Evolutionary conservation across 2,329 filamentous ascomycete species (phyloP), one percentile per base, ranked within the genome.

Genomic region (Ascochyta fabae): DNA sequence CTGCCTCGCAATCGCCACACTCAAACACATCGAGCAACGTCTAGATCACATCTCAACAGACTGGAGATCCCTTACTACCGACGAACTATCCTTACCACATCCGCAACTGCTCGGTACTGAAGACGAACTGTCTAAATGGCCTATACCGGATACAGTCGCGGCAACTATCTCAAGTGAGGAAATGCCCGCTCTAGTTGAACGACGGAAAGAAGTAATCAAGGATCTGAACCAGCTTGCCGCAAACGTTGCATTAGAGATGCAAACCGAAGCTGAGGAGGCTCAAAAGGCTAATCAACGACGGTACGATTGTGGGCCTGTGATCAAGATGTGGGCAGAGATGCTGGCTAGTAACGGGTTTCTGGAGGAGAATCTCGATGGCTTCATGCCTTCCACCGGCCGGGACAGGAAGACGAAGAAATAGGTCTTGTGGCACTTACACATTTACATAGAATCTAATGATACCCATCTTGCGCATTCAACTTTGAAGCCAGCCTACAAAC

Each of bases 321-420:
- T 94, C 22, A 86, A 90, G 64, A 79, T 76, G 34, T 94, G 90
- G 87, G 75, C 93, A 40, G 82, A 83, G 60, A 84, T 84, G 58
- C 80, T 96, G 53, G 88, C 88, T 1, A 85, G 87, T 56, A 87
- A 88, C 65, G 86, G 85, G 1, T 76, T 85, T 2, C 72, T 95
- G 52, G 70, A 70, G 45, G 48, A 61, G 46, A 66, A 73, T 48
- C 47, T 73, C 1, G 55, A 65, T 15, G 44, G 60, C 22, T 70
- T 68, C 48, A 69, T 51, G 10, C 36, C 23, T 19, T 5, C 35
- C 9, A 55, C 44, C 19, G 10, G 16, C 22, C 36, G 23, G 6
- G 9, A 19, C 27, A 51, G 43, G 47, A 56, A 48, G 26, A 33
- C 36, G 6, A 50, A 34, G 19, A 50, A 36, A 27, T 56, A n/a